Percentiles rank a stretch among this genome's conserved stretches.
Evolutionary conservation across 257 asterid genomes (phyloP).

Genomic region (Rhazya stricta): DNA sequence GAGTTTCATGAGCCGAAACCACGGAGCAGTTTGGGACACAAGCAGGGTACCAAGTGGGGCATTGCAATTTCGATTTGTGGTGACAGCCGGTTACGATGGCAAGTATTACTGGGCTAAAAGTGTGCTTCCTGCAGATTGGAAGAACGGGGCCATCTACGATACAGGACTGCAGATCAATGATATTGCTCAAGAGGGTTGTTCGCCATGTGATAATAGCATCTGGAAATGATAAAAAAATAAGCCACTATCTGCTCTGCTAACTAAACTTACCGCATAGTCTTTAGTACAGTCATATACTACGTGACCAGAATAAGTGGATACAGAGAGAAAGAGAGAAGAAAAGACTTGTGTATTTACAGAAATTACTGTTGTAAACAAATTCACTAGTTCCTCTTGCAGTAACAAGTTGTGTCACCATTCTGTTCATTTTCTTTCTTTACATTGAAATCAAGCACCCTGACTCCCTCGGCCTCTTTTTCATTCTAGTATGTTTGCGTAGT

Average conservation of each 20-base stretch:
- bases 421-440: too few relatives aligned
- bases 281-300: not conserved
- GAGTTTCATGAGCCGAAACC: conserved; percentile 52
- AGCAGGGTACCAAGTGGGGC: conserved; percentile 64
- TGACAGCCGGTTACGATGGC: conserved; percentile 74
- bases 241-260: not conserved
- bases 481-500: too few relatives aligned
- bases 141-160: conserved; percentile 44
- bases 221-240: conserved; percentile 28
- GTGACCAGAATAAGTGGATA: not conserved
- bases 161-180: conserved; percentile 65
- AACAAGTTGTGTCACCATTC: not conserved
- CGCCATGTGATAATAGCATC: conserved; percentile 46
- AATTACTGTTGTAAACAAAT: too few relatives aligned
- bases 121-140: conserved; percentile 66
- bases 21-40: conserved; percentile 86
- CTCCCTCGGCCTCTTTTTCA: too few relatives aligned
- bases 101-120: conserved; percentile 63
- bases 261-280: not conserved
- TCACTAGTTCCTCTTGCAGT: not conserved
- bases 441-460: too few relatives aligned
- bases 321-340: not conserved
- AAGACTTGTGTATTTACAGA: not conserved
- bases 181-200: conserved; percentile 66
- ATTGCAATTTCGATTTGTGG: conserved; percentile 62